phyloP scores from a whole-genome alignment of 768 basidiomycete genomes.

The Leccinellum rugosiceps region DNA sequence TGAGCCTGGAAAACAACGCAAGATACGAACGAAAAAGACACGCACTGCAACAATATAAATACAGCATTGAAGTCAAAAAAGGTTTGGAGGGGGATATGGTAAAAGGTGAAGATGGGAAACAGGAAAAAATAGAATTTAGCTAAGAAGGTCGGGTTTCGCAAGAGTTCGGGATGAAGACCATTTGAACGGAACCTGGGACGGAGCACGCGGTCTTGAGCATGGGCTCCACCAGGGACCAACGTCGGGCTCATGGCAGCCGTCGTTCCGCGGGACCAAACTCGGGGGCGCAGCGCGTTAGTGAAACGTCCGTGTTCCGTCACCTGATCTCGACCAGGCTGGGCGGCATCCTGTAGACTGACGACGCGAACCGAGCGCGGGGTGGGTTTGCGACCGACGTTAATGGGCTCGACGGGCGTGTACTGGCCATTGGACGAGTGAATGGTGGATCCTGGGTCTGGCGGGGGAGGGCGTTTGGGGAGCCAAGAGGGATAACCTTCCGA shows the following conservation, averaged over 20 bases:
- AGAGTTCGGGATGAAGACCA: constrained; percentile 63
- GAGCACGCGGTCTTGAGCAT: constrained; percentile 34
- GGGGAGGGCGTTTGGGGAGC: constrained; percentile 77
- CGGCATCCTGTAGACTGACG: constrained; percentile 61
- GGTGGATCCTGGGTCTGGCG: constrained; percentile 71
- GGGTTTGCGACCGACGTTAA: constrained; percentile 63
- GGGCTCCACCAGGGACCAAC: constrained; percentile 38
- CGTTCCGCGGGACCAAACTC: constrained; percentile 59
- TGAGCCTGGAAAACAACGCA: constrained; percentile 9
- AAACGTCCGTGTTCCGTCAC: constrained; percentile 51
- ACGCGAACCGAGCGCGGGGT: constrained; percentile 82
- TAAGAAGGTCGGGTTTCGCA: constrained; percentile 55
- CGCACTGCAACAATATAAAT: constrained; percentile 81
- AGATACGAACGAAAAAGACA: constrained; percentile 19
- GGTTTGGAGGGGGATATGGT: constrained; percentile 71
- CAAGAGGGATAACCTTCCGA: constrained; percentile 80
- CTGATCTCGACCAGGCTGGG: constrained; percentile 38
- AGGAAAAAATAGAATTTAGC: constrained; percentile 64
- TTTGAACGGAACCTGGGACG: constrained; percentile 67
- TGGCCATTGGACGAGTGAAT: constrained; percentile 54
- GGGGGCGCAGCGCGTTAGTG: constrained; percentile 38
- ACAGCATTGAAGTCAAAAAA: constrained; percentile 90
- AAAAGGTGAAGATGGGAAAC: constrained; percentile 68
- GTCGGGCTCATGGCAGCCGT: constrained; percentile 43
- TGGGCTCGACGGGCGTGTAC: constrained; percentile 29